phyloP scores from a whole-genome alignment of 768 basidiomycete species.

The Boletus subparvulus region DNA sequence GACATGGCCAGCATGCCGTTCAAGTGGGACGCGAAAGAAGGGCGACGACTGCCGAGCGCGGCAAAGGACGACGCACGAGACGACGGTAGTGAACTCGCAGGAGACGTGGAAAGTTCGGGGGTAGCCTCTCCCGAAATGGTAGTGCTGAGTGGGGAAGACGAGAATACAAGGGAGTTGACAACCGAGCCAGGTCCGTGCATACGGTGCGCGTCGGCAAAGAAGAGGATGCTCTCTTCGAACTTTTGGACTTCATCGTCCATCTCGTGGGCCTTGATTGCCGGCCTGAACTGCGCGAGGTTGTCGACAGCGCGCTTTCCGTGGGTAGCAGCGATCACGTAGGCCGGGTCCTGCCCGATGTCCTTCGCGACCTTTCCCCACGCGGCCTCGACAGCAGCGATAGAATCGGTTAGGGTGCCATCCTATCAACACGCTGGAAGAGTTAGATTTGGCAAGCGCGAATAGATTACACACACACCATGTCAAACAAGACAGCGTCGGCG shows the following conservation, averaged over 20 bases:
- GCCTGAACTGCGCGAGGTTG: slow-evolving; percentile 65
- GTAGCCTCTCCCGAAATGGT: slow-evolving; percentile 38
- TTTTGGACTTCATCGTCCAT: slow-evolving; percentile 57
- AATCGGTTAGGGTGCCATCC: slow-evolving; percentile 75
- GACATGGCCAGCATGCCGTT: slow-evolving; percentile 41
- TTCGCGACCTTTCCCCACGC: slow-evolving; percentile 73
- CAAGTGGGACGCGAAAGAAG: slow-evolving; percentile 46
- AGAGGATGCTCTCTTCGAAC: slow-evolving; percentile 67
- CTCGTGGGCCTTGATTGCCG: slow-evolving; percentile 51
- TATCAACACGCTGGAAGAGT: slow-evolving; percentile 31
- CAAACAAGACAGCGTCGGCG: slow-evolving; percentile 62
- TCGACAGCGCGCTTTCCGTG: slow-evolving; percentile 78
- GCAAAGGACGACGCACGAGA: slow-evolving; percentile 46
- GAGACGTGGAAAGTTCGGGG: slow-evolving; percentile 40
- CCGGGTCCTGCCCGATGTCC: slow-evolving; percentile 67
- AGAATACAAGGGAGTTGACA: slow-evolving; percentile 20
- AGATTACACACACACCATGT: slow-evolving; percentile 51
- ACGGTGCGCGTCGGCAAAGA: slow-evolving; percentile 60
- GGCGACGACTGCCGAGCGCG: slow-evolving; percentile 38
- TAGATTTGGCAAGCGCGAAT: slow-evolving; percentile 15
- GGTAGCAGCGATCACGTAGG: slow-evolving; percentile 69
- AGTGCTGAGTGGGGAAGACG: slow-evolving; percentile 14
- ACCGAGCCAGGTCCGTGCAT: slow-evolving; percentile 41
- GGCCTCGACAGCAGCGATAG: slow-evolving; percentile 70
- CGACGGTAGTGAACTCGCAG: slow-evolving; percentile 38